Conservation (phyloP, 2,329 filamentous ascomycete species). For the Penicillium brevicompactum region DNA sequence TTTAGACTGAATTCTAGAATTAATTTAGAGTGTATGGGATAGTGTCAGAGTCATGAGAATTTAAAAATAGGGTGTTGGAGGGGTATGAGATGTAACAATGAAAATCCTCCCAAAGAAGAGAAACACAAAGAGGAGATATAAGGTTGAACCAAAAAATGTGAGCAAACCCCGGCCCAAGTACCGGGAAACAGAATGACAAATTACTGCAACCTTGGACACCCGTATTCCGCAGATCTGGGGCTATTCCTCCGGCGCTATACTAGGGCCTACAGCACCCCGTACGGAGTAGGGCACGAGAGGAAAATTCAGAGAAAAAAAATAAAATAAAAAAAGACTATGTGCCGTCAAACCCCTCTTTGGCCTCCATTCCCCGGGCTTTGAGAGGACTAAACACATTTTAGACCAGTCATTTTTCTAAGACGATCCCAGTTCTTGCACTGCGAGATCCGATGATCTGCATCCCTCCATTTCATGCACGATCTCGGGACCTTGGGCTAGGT, state of each 20-base stretch:
- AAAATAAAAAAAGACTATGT: background rate
- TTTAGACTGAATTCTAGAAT: background rate
- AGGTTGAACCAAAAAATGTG: background rate
- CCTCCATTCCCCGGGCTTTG: conserved; percentile 9
- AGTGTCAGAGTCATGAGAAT: no score
- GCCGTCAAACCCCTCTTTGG: background rate
- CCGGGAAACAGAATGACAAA: conserved; percentile 11
- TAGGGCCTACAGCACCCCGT: background rate
- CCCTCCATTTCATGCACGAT: conserved; percentile 26
- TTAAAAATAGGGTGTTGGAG: no score
- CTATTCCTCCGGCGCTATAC: conserved; percentile 3
- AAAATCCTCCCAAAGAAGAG: background rate
- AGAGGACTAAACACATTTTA: background rate
- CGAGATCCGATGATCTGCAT: conserved; percentile 29
- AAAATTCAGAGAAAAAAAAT: background rate
- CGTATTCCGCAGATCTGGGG: conserved; percentile 1
- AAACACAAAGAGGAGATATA: background rate
- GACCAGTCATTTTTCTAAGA: conserved; percentile 3
- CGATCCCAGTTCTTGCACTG: conserved; percentile 12
- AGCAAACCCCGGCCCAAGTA: background rate
- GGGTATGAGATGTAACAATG: no score
- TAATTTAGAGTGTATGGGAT: no score
- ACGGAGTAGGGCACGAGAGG: background rate
- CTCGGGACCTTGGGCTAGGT: conserved; percentile 7
- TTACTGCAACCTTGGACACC: background rate